Conservation (phyloP, 2,329 filamentous ascomycete genomes). For the Aspergillus pseudoviridinutans region DNA sequence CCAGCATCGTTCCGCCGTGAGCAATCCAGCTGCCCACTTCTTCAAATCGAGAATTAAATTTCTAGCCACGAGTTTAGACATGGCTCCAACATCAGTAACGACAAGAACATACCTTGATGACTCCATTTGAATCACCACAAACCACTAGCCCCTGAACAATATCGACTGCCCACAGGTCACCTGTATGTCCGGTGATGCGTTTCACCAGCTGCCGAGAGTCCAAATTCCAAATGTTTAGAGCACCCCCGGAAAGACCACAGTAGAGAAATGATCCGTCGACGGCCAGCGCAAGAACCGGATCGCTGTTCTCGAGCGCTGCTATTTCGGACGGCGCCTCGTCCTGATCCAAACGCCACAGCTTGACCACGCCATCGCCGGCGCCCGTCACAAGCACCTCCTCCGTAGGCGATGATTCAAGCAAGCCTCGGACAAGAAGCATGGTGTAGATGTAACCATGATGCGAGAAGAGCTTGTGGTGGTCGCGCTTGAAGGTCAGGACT, state of each 20-base stretch:
- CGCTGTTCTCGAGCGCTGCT: constrained; percentile 61
- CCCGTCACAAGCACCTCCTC: constrained; percentile 82
- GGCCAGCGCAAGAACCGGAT: constrained; percentile 69
- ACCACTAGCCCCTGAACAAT: constrained; percentile 83
- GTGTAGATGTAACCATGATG: constrained; percentile 96
- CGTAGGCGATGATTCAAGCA: constrained; percentile 61
- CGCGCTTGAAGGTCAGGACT: constrained; percentile 74
- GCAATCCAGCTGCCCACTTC: constrained; percentile 74
- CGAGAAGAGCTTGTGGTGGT: constrained; percentile 80
- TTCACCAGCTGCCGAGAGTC: constrained; percentile 88
- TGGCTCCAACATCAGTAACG: not conserved
- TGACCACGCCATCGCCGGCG: constrained; percentile 89
- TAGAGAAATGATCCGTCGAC: constrained; percentile 91
- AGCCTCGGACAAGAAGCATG: constrained; percentile 79
- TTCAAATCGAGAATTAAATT: constrained; percentile 79
- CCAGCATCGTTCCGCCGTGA: constrained; percentile 80
- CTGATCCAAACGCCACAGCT: constrained; percentile 77
- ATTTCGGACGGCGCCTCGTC: constrained; percentile 62
- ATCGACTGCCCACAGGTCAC: constrained; percentile 80
- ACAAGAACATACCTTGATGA: constrained; percentile 62
- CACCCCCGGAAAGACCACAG: constrained; percentile 78
- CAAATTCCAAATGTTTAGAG: constrained; percentile 94
- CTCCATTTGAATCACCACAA: constrained; percentile 85
- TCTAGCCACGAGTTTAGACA: constrained; percentile 39
- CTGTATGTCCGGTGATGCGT: constrained; percentile 74